phyloP scores from a whole-genome alignment of 805 yeast species.

The Saccharomycopsis amapae region DNA sequence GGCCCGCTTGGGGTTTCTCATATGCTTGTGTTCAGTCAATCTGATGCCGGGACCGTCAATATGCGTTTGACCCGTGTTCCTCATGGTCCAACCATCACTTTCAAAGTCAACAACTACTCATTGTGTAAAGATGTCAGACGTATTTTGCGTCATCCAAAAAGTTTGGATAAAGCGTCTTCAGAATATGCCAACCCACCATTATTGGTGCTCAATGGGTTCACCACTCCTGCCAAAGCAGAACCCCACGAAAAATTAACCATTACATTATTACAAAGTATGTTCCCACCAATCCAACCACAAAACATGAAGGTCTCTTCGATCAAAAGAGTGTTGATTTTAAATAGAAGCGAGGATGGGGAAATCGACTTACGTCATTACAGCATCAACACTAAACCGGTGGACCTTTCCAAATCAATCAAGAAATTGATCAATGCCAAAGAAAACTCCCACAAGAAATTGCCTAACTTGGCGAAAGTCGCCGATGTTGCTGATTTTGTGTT shows the following conservation, averaged over 20 bases:
- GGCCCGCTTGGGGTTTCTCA: conserved; percentile 94
- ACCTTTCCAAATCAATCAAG: conserved; percentile 65
- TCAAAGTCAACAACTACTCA: conserved; percentile 69
- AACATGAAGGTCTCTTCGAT: conserved; percentile 65
- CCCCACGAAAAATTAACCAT: conserved; percentile 75
- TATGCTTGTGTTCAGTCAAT: conserved; percentile 79
- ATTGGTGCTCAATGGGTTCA: conserved; percentile 87
- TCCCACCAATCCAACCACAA: conserved; percentile 91
- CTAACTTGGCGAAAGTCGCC: conserved; percentile 55
- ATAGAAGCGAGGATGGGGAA: conserved; percentile 64
- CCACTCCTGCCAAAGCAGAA: conserved; percentile 47
- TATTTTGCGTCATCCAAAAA: conserved; percentile 70
- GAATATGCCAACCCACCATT: conserved; percentile 79
- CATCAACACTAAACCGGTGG: conserved; percentile 80
- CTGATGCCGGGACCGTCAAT: conserved; percentile 69
- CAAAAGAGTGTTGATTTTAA: conserved; percentile 77
- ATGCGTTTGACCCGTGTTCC: conserved; percentile 83
- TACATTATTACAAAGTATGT: conserved; percentile 89
- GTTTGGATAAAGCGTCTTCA: conserved; percentile 52
- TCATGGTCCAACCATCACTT: conserved; percentile 88
- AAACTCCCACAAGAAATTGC: conserved; percentile 55
- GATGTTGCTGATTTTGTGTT: conserved; percentile 81
- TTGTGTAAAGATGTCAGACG: conserved; percentile 72
- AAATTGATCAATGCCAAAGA: conserved; percentile 58
- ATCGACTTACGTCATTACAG: conserved; percentile 87